A percentile compares a stretch with the other conserved stretches of the same genome.
Evolutionary conservation across 345 rosid species (phyloP).

Genomic region (Citrus trifoliata): DNA sequence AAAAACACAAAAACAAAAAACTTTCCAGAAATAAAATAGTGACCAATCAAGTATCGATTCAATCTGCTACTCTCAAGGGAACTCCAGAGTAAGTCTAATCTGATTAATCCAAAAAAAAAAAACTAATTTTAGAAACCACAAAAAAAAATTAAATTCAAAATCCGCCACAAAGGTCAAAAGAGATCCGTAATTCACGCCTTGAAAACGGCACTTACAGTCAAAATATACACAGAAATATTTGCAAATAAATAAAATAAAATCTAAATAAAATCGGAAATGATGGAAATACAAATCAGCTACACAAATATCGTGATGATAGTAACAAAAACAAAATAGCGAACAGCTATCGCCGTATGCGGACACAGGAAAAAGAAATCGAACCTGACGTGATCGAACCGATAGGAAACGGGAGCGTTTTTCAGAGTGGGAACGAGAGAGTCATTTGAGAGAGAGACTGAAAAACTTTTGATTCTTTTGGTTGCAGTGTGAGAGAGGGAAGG

Average conservation of each 20-base stretch:
- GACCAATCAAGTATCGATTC: constrained; percentile 21
- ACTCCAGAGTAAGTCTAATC: constrained; percentile 25
- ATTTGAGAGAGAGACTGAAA: constrained; percentile 12
- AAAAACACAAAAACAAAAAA: not conserved
- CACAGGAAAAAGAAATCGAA: constrained; percentile 3
- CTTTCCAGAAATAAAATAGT: not conserved
- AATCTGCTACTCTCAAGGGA: constrained; percentile 35
- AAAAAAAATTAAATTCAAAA: constrained; percentile 22
- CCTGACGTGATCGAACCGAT: constrained; percentile 11
- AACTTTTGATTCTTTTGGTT: constrained; percentile 11
- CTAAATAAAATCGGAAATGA: not conserved
- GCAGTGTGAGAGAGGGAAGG: constrained; percentile 28
- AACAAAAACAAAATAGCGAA: not conserved
- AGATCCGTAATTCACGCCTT: constrained; percentile 60
- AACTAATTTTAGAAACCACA: constrained; percentile 20
- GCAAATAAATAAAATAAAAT: constrained; percentile 11
- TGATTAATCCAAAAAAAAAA: not conserved
- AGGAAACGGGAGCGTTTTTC: constrained; percentile 11
- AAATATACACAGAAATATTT: constrained; percentile 10
- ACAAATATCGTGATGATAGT: not conserved
- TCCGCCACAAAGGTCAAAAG: constrained; percentile 24
- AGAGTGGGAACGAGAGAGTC: constrained; percentile 13
- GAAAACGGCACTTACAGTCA: constrained; percentile 21
- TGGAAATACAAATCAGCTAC: not conserved
- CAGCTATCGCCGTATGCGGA: not conserved